Percentiles rank a stretch among this genome's conserved stretches.
Conservation (phyloP, 1,284 basidiomycete species). For the Cutaneotrichosporon arboriforme region DNA sequence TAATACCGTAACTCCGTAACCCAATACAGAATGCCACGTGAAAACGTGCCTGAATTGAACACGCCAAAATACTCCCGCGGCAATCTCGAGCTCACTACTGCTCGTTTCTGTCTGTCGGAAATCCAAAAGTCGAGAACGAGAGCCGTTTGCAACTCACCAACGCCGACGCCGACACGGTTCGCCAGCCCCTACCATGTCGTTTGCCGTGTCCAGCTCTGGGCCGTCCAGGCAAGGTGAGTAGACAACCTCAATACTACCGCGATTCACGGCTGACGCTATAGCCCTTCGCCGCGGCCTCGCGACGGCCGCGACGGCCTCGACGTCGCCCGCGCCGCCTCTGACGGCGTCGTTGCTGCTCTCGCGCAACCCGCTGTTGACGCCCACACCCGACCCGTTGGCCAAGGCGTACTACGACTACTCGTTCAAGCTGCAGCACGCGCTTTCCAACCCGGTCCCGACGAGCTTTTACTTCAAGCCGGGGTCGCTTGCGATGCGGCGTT, state of each 20-base stretch:
- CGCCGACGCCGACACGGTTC: neutral
- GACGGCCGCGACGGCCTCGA: constrained; percentile 24
- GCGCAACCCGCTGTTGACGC: constrained; percentile 74
- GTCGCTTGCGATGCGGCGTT: constrained; percentile 75
- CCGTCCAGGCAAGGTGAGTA: constrained; percentile 18
- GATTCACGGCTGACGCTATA: neutral
- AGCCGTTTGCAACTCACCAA: neutral
- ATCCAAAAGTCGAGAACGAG: neutral
- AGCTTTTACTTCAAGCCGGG: constrained; percentile 96
- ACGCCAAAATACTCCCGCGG: neutral
- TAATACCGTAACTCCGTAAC: too few species aligned
- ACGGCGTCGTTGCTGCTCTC: constrained; percentile 64
- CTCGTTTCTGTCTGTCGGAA: too few species aligned
- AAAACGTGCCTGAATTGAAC: neutral
- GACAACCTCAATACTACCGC: too few species aligned
- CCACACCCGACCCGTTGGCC: constrained; percentile 71
- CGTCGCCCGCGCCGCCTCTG: constrained; percentile 29
- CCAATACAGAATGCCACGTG: too few species aligned
- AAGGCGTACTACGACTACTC: constrained; percentile 82
- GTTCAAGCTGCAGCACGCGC: constrained; percentile 69
- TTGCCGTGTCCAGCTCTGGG: constrained; percentile 12
- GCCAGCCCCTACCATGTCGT: constrained; percentile 8
- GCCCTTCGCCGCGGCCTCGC: constrained; percentile 16
- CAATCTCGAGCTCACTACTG: too few species aligned
- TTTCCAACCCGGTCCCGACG: constrained; percentile 81